Evolutionary conservation across 441 rosid species (phyloP), one percentile per base, ranked within the genome.

Genomic region (Sinapis alba): DNA sequence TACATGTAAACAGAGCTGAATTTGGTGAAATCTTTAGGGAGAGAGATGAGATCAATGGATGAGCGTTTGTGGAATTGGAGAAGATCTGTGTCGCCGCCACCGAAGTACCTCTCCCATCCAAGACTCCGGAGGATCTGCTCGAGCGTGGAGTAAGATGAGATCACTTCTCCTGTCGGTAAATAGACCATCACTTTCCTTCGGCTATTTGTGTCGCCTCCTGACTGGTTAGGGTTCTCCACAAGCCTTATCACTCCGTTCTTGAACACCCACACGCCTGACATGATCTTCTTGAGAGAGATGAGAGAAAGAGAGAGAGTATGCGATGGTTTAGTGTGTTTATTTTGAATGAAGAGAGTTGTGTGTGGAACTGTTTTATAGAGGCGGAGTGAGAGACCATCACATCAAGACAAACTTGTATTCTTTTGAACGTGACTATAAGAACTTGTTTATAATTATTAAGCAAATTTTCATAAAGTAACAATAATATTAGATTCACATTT

Each of bases 41-140:
- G 97, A 15, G 99, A 93, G 61, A 95, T 93, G 34, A 95, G 88
- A 75, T 95, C 98, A 65, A 89, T 90, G 62, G 99, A 95, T 30
- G 93, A 83, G 24, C 76, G 93, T 59, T 90, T 93, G 80, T 95
- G 98, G 84, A 89, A 95, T 61, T 93, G 98, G 45, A 87, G 75
- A 32, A 93, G 88, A 20, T 91, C 86, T 27, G 90, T 82, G 57
- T 83, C 89, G 9, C 86, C 87, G 0, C 87, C 86, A 0, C 83
- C 91, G 34, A 84, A 82, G 83, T 95, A 95, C 82, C 96, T 90
- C 71, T 93, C 98, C 99, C 99, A 95, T 0, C 99, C 99, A 13
- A 93, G 86, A 20, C 78, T 85, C 15, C 12, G 78, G 64, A 95
- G 80, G 32, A 93, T 89, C 8, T 72, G 85, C 79, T 90, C 98